A percentile compares a stretch with the other conserved stretches of the same genome.
phyloP scores from a whole-genome alignment of 2,329 filamentous ascomycete genomes.

The Fusarium sp. region DNA sequence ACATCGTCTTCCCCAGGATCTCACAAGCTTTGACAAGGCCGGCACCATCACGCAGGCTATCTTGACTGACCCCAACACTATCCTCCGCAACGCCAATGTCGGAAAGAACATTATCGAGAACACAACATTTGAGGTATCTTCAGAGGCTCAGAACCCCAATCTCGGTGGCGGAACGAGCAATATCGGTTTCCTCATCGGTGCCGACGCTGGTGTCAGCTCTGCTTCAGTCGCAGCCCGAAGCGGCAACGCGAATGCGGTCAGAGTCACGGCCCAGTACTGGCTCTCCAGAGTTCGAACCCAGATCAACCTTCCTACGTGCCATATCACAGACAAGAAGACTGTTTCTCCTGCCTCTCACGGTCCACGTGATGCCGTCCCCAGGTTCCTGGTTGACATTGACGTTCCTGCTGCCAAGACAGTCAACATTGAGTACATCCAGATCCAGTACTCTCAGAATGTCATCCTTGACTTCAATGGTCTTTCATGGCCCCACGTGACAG shows the following conservation, averaged over 20 bases:
- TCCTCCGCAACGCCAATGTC: conserved; percentile 45
- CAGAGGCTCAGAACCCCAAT: conserved; percentile 16
- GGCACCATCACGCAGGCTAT: conserved; percentile 49
- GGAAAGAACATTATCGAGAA: conserved; percentile 47
- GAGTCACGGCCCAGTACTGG: conserved; percentile 32
- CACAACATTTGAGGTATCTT: conserved; percentile 46
- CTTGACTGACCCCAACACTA: conserved; percentile 44
- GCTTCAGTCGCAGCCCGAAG: conserved; percentile 42
- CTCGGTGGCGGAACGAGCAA: conserved; percentile 47
- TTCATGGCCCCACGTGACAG: conserved; percentile 30
- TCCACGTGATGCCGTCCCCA: conserved; percentile 25
- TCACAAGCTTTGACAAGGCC: conserved; percentile 41
- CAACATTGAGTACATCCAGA: conserved; percentile 39
- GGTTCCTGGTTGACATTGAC: conserved; percentile 19
- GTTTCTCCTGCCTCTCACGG: conserved; percentile 8
- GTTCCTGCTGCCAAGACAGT: conserved; percentile 21
- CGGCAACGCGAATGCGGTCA: conserved; percentile 26
- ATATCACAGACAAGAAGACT: not conserved
- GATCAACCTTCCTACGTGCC: conserved; percentile 25
- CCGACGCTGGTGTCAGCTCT: conserved; percentile 38
- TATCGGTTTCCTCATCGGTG: conserved; percentile 29
- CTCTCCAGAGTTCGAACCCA: conserved; percentile 28
- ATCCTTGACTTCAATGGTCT: conserved; percentile 20
- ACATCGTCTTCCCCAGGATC: conserved; percentile 45
- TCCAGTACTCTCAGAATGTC: conserved; percentile 50